Evolutionary conservation across 2,329 filamentous ascomycete species (phyloP).

Genomic region (Mariannaea elegans): DNA sequence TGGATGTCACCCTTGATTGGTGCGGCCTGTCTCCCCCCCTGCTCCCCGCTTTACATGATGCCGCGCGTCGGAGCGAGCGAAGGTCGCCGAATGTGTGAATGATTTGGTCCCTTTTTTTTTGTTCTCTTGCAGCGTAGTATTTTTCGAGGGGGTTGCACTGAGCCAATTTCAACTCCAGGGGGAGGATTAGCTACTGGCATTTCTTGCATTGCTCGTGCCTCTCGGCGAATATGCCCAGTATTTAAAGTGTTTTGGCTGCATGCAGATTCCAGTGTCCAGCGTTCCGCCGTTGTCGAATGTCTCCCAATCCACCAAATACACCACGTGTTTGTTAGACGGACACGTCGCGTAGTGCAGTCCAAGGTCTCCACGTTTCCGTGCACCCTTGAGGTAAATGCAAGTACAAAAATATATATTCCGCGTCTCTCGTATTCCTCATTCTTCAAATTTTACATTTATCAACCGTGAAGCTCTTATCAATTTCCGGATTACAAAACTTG

Average conservation of each 20-base stretch:
- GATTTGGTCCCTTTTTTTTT: not conserved
- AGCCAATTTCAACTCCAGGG: not conserved
- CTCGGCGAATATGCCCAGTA: no score
- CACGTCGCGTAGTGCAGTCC: no score
- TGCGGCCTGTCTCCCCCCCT: not conserved
- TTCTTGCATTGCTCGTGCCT: not conserved
- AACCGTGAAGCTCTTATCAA: no score
- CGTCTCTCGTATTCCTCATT: no score
- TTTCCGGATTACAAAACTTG: not conserved
- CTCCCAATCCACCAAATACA: no score
- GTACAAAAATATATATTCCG: no score
- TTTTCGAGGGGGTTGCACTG: not conserved
- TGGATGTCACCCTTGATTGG: not conserved
- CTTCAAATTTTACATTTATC: not conserved
- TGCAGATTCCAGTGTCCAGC: no score
- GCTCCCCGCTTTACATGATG: not conserved
- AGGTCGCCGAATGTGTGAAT: not conserved
- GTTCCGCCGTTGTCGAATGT: no score
- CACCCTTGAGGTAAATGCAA: no score
- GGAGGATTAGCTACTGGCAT: not conserved
- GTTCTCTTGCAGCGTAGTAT: not conserved
- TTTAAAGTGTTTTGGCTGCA: no score
- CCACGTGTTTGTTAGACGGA: no score
- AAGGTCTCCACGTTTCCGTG: no score
- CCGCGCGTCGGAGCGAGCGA: not conserved